A percentile compares a stretch with the other conserved stretches of the same genome.
Conservation (phyloP, 2,329 filamentous ascomycete species). For the Alternaria atra region DNA sequence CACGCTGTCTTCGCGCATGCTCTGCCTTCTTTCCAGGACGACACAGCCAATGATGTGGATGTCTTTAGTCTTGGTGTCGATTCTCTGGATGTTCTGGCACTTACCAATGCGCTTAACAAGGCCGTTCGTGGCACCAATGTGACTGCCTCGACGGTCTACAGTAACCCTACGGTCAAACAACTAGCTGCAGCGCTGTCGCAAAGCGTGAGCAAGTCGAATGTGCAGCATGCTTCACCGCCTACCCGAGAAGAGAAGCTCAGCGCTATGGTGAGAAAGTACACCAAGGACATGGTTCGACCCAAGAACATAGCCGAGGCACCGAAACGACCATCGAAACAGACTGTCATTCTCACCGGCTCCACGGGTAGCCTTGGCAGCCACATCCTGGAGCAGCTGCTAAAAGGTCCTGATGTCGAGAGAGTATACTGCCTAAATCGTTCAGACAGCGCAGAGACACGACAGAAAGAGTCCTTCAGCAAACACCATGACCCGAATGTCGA, state of each 20-base stretch:
- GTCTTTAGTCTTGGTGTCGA: conserved; percentile 8
- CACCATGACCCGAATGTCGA: conserved; percentile 15
- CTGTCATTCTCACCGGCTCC: conserved; percentile 34
- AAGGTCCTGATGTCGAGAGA: conserved; percentile 17
- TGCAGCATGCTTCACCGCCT: not conserved
- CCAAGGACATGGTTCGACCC: not conserved
- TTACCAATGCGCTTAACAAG: conserved; percentile 10
- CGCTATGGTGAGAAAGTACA: conserved; percentile 7
- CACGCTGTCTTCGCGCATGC: not conserved
- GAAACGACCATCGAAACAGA: not conserved
- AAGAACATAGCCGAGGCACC: not conserved
- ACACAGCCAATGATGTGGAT: not conserved
- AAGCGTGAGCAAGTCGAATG: not conserved
- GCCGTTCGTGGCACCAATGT: not conserved
- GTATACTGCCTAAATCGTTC: conserved; percentile 35
- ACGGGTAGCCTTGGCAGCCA: conserved; percentile 36
- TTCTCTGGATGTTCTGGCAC: conserved; percentile 5
- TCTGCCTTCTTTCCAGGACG: not conserved
- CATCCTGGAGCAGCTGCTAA: conserved; percentile 31
- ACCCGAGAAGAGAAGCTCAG: conserved; percentile 4
- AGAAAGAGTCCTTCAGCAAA: conserved; percentile 13
- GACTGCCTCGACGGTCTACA: conserved; percentile 5
- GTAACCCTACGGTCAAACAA: not conserved
- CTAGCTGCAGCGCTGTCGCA: not conserved
- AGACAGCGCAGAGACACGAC: conserved; percentile 21